A percentile compares a stretch with the other conserved stretches of the same genome.
These are phyloP conservation scores for Carpinus fangiana DNA, from an alignment of 306 rosid species.

Conservation along the genomic window DNA sequence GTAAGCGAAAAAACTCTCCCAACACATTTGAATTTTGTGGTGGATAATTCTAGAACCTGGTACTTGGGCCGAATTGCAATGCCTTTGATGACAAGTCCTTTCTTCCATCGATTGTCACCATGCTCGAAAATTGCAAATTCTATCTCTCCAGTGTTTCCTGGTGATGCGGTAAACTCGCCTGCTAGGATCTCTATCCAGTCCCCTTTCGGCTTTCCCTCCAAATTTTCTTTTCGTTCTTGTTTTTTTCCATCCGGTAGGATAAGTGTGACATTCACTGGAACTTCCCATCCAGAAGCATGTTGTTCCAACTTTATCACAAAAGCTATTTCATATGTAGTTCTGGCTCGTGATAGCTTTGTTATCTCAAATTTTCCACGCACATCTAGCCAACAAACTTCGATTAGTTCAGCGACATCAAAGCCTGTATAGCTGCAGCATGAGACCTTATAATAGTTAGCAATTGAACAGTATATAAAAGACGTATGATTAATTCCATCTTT, in stretches of 20 bases:
- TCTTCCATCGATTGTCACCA: conserved; percentile 57
- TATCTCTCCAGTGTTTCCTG: conserved; percentile 42
- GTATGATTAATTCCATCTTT: too few relatives aligned
- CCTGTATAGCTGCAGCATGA: conserved; percentile 1
- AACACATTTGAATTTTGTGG: not conserved
- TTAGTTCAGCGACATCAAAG: conserved; percentile 24
- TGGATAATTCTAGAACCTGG: not conserved
- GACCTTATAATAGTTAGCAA: too few relatives aligned
- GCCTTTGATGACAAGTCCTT: conserved; percentile 66
- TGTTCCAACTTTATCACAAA: too few relatives aligned
- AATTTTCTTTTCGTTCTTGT: conserved; percentile 39
- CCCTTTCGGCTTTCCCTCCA: conserved; percentile 33
- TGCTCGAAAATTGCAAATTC: conserved; percentile 56
- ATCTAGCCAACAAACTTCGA: too few relatives aligned
- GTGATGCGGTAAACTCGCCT: conserved; percentile 46
- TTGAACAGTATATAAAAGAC: conserved; percentile 22
- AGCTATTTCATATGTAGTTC: too few relatives aligned
- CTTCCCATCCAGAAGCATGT: not conserved
- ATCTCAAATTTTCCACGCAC: too few relatives aligned
- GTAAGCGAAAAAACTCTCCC: too few relatives aligned
- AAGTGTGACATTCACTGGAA: conserved; percentile 61
- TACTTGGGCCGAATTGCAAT: conserved; percentile 51
- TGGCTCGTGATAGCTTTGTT: too few relatives aligned
- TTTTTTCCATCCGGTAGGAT: conserved; percentile 55
- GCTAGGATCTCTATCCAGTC: conserved; percentile 58